Base-by-base conservation (phyloP, 495 filamentous ascomycete species). In the Chaetomium cochliodes region DNA sequence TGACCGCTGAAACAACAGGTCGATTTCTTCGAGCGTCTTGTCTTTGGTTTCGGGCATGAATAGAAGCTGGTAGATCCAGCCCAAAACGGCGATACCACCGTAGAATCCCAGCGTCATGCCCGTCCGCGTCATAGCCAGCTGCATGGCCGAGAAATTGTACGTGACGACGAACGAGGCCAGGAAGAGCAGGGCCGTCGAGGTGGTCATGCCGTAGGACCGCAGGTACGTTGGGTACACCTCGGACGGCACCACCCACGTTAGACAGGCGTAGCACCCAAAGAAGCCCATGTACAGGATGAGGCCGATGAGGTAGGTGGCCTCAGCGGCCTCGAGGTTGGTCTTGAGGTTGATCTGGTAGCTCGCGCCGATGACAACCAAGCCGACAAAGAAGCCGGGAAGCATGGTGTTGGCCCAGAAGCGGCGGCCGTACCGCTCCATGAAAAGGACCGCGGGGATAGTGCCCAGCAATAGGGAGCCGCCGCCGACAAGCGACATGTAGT, bases 211-310 rank as follows among this genome's bases (percentile, higher is more conserved):
- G 18, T 60, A 60, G 42, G 57, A 60, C 57, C 57, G 57, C 57
- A 60, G 25, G 57, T 60, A 60, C 25, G 57, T 60, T 42, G 57
- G 57, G 57, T 60, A 60, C 57, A 60, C 57, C 57, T 60, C 57
- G 26, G 57, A 60, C 23, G 57, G 57, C 25, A 60, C 57, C 25
- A 60, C 57, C 57, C 57, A 60, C 13, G 57, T 60, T 42, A 60
- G 26, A 18, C 57, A 60, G 2, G 57, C 57, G 57, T 60, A 60
- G 42, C 57, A 49, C 25, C 57, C 57, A n/a, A 60, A 60, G 42
- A 60, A 60, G 57, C 25, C 42, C 57, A 60, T 60, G 57, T 60
- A 60, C 42, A 60, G 57, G n/a, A 60, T 42, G 26, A 60, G 42
- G 16, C 57, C 57, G 44, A 60, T 49, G 57, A 60, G 57, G 18